These are phyloP conservation scores for Candolleomyces aberdarensis DNA, from an alignment of 768 basidiomycete species.

Conservation along the genomic window DNA sequence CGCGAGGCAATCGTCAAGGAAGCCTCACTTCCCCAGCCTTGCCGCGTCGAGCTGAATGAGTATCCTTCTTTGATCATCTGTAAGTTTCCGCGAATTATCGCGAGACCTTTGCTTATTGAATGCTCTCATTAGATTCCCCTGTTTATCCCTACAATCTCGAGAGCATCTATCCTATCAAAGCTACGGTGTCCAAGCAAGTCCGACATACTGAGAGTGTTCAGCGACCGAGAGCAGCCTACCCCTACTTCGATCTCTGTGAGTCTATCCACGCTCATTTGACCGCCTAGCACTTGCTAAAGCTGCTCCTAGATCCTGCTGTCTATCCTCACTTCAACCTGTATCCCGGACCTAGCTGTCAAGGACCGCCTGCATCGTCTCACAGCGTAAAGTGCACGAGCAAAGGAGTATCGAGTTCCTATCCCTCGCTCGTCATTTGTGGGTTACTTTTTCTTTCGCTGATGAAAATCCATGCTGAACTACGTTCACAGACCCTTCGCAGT, in stretches of 20 bases:
- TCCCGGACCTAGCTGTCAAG: constrained; percentile 11
- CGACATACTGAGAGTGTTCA: neutral
- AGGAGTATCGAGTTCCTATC: neutral
- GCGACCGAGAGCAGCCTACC: neutral
- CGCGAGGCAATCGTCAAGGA: no score
- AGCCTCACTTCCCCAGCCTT: no score
- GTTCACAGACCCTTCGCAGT: constrained; percentile 35
- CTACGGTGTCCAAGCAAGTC: no score
- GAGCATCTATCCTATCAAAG: constrained; percentile 6
- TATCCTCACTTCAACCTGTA: constrained; percentile 35
- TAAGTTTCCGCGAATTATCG: neutral
- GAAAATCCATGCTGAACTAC: neutral
- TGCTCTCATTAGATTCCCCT: constrained; percentile 5
- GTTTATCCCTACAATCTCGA: constrained; percentile 14
- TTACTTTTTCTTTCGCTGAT: neutral
- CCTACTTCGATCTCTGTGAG: constrained; percentile 14
- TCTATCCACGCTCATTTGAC: neutral
- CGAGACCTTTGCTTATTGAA: neutral
- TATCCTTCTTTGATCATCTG: constrained; percentile 12
- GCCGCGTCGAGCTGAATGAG: no score
- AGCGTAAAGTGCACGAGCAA: no score
- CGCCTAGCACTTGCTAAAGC: neutral
- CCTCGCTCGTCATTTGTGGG: constrained; percentile 7
- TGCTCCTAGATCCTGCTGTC: constrained; percentile 24
- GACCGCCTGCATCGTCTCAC: neutral